Percentiles rank a stretch among this genome's conserved stretches.
Conservation (phyloP, 2,329 filamentous ascomycete genomes). For the Aspergillus sojae region DNA sequence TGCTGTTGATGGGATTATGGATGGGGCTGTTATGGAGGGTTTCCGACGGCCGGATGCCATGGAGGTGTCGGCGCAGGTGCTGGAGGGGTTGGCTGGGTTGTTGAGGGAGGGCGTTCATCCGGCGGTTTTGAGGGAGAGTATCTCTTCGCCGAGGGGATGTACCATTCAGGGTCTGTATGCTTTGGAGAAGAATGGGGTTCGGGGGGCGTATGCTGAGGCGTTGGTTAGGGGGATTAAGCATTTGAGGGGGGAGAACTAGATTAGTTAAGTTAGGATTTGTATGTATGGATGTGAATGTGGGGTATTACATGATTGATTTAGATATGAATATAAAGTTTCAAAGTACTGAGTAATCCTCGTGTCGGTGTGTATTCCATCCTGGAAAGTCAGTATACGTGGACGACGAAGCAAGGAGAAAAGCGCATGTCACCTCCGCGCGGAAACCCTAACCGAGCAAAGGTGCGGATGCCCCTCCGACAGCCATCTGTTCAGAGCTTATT, state of each 20-base stretch:
- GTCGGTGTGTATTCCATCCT: not conserved
- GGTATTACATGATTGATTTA: not conserved
- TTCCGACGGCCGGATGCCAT: constrained; percentile 62
- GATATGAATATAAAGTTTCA: not conserved
- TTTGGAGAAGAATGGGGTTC: constrained; percentile 60
- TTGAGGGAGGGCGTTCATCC: constrained; percentile 63
- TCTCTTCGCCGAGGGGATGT: constrained; percentile 64
- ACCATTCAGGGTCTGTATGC: constrained; percentile 64
- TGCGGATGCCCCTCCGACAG: constrained; percentile 6
- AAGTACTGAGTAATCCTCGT: not conserved
- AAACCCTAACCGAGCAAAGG: constrained; percentile 12
- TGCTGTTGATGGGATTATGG: constrained; percentile 62
- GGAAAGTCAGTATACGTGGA: not conserved
- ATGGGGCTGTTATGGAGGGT: constrained; percentile 66
- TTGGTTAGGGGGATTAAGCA: constrained; percentile 41
- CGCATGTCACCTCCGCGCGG: not conserved
- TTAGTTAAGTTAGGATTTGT: not conserved
- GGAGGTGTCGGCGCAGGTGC: constrained; percentile 63
- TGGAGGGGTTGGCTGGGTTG: constrained; percentile 61
- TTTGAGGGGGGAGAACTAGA: constrained; percentile 24
- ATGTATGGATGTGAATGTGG: not conserved
- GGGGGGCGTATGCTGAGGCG: constrained; percentile 57
- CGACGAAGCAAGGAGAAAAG: not conserved
- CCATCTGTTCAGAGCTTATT: constrained; percentile 1
- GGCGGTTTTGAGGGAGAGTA: constrained; percentile 62